Evolutionary conservation across 257 asterid species (phyloP), one percentile per base, ranked within the genome.

Genomic region (Plectranthus barbatus): DNA sequence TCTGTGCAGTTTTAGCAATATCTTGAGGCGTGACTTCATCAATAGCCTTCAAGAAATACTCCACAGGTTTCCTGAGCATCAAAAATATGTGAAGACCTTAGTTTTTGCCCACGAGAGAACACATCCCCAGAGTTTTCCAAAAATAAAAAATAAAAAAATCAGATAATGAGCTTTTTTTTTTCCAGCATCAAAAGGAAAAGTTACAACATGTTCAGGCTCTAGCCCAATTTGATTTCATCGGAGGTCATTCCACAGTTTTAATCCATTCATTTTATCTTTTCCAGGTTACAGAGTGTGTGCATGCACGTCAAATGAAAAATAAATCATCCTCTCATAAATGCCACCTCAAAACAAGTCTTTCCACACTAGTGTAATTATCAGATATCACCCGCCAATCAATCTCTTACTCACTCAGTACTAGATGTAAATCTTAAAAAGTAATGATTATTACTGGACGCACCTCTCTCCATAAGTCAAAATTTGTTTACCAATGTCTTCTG

Each of bases 401-500:
- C 14, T 57, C 14, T 18, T 21, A 56, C 5, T 48, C 20, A 37
- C 20, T 33, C 40, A 29, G 40, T 19, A 5, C n/a, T 9, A 20
- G 20, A 40, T 4, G 19, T 11, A 72, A 65, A 15, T 58, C n/a
- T 21, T 23, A 4, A 31, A 6, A 26, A n/a, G 2, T 1, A 26
- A 26, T 26, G 3, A 31, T 10, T 20, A 42, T 62, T 23, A 50
- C 12, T 21, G 56, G 23, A 42, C 74, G 18, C 71, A 91, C 96
- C 96, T 91, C 72, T 82, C 85, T 45, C 91, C 94, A 60, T 85
- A 88, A 7, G 95, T 83, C 82, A 83, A 73, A 66, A 91, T 72
- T 69, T 91, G 98, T 76, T 84, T 84, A n/a, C 95, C 98, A 2
- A 86, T 91, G 79, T 91, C 98, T 69, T 91, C 98, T 50, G 96